Percentiles rank a stretch among this genome's conserved stretches.
phyloP scores from a whole-genome alignment of 306 rosid species.

The Luffa acutangula region DNA sequence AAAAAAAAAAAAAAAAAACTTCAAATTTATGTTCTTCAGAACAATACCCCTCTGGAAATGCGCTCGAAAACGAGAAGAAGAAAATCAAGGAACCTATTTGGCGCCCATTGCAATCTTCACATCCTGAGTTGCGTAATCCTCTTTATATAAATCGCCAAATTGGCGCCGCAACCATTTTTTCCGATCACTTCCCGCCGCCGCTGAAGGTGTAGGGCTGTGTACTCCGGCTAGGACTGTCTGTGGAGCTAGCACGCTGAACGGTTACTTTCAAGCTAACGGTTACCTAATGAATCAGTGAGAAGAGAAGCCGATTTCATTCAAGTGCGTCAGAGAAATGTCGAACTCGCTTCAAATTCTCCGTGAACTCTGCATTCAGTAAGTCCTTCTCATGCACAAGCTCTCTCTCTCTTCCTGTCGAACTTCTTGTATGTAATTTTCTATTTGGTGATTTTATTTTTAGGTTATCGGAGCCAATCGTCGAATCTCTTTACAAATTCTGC shows the following conservation, averaged over 20 bases:
- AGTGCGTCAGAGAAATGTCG: slow-evolving; percentile 24
- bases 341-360: slow-evolving; percentile 32
- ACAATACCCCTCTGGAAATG: not conserved
- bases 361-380: slow-evolving; percentile 39
- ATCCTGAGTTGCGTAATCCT: not conserved
- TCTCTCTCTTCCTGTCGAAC: not conserved
- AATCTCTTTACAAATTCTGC: slow-evolving; percentile 25
- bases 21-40: no score
- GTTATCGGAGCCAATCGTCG: slow-evolving; percentile 37
- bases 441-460: slow-evolving; percentile 23
- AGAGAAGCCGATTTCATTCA: not conserved
- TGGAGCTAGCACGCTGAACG: not conserved
- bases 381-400: not conserved
- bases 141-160: not conserved
- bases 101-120: not conserved
- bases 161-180: not conserved
- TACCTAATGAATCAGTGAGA: not conserved
- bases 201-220: not conserved
- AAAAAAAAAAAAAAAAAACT: no score
- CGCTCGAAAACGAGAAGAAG: not conserved
- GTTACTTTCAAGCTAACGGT: not conserved
- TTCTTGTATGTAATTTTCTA: not conserved
- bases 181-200: not conserved
- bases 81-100: not conserved
- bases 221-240: not conserved